Base-by-base conservation (phyloP, 257 asterid genomes). In the Rauvolfia tetraphylla region DNA sequence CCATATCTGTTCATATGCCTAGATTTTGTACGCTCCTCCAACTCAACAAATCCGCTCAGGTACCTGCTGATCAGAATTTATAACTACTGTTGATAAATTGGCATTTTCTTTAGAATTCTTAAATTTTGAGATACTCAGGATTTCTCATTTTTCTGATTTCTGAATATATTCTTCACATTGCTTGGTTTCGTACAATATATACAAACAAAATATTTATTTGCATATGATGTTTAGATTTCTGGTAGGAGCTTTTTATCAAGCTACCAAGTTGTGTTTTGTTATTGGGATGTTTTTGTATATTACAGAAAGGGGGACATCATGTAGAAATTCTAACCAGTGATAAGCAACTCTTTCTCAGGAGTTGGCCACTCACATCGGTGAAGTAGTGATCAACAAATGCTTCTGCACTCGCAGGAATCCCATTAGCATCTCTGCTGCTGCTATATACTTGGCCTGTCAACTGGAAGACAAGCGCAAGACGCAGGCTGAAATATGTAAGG, bases 31-130 rank as follows among this genome's bases (percentile, higher is more conserved):
- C 96, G 31, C 99, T 95, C 82, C 98, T 95, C 78, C 99, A 95
- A 79, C 99, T 95, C 85, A 95, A 95, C 89, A 95, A 92, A 88
- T 95, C 99, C 81, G 99, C 99, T 67, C 99, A 95, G 98, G 99
- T 95, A 87, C 69, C 67, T 36, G 44, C 73, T 39, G n/a, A 22
- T 65, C 5, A n/a, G 49, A 53, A 48, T n/a, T 62, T 66, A 9
- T 8, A 7, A 66, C n/a, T n/a, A 14, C 18, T 20, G 4, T 51
- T 34, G 22, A 29, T 31, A 27, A 34, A 66, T 42, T n/a, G 44
- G 46, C 31, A 31, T 6, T 58, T 70, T 36, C 38, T 68, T 62
- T 68, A 68, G 36, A 68, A 68, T 23, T 36, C 9, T 68, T 33
- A 31, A 63, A 14, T 63, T 63, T 25, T 63, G 44, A 31, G 4